phyloP scores from a whole-genome alignment of 2,329 filamentous ascomycete genomes.

The Chrysosporium keratinophilum region DNA sequence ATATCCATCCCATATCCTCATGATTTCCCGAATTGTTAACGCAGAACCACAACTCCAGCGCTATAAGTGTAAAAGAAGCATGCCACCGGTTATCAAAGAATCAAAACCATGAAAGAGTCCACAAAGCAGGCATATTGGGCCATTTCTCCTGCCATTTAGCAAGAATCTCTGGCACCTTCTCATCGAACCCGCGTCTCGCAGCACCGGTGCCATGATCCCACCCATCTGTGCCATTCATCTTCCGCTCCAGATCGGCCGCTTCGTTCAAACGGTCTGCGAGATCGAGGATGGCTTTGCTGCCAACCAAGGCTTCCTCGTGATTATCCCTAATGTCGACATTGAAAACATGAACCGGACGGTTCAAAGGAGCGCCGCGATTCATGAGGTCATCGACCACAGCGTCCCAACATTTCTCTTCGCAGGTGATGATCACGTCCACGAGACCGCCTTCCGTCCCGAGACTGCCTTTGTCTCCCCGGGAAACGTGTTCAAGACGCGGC shows the following conservation, averaged over 20 bases:
- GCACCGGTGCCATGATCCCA: constrained; percentile 61
- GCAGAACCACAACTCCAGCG: constrained; percentile 5
- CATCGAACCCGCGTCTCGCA: constrained; percentile 71
- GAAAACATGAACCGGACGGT: constrained; percentile 91
- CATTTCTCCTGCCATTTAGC: constrained; percentile 90
- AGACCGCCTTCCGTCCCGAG: constrained; percentile 76
- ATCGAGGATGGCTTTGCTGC: constrained; percentile 84
- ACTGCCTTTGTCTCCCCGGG: constrained; percentile 61
- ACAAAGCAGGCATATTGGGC: constrained; percentile 81
- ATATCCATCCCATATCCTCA: neutral
- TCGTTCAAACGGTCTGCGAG: constrained; percentile 75
- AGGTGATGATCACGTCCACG: constrained; percentile 91
- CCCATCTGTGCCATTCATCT: constrained; percentile 49
- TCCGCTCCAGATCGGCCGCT: constrained; percentile 66
- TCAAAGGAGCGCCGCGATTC: constrained; percentile 72
- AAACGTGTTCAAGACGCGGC: constrained; percentile 63
- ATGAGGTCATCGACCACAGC: constrained; percentile 90
- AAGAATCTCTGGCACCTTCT: constrained; percentile 82
- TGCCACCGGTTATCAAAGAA: constrained; percentile 6
- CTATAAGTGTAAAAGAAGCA: constrained; percentile 5
- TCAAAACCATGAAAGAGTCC: constrained; percentile 93
- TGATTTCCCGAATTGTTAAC: neutral
- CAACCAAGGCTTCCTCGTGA: constrained; percentile 87
- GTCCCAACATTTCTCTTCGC: constrained; percentile 96
- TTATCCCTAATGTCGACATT: constrained; percentile 98